Evolutionary conservation across 2,329 filamentous ascomycete genomes (phyloP).

Genomic region (Aspergillus pseudoviridinutans): DNA sequence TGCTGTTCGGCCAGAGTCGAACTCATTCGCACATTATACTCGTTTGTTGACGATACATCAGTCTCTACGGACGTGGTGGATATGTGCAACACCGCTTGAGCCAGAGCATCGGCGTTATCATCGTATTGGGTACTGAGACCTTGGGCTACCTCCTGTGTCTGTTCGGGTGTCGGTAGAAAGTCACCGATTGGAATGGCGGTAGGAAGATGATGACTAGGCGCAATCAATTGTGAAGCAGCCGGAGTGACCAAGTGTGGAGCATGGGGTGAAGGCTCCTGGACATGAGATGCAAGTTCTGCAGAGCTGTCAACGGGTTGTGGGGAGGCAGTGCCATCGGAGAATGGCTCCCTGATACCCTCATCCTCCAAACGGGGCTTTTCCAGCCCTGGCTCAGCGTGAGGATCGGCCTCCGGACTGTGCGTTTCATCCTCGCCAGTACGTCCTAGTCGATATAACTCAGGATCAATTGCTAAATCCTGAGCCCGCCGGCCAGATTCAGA

Average conservation of each 20-base stretch:
- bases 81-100: not conserved
- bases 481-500: not conserved
- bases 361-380: not conserved
- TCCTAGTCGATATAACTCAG: constrained; percentile 4
- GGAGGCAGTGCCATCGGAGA: constrained; percentile 15
- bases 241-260: constrained; percentile 18
- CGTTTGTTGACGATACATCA: not conserved
- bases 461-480: constrained; percentile 8
- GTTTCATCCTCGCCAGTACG: not conserved
- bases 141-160: constrained; percentile 8
- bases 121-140: not conserved
- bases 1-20: not conserved
- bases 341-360: constrained; percentile 3
- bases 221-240: constrained; percentile 20
- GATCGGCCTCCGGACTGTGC: not conserved
- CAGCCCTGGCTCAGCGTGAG: not conserved
- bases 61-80: not conserved
- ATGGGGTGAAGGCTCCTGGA: not conserved
- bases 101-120: not conserved
- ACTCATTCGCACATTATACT: constrained; percentile 1
- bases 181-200: not conserved
- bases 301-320: not conserved
- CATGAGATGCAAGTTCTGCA: not conserved
- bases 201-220: not conserved
- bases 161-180: constrained; percentile 10